phyloP scores from a whole-genome alignment of 2,329 filamentous ascomycete genomes.

The Lecanoromycetidae sp. region DNA sequence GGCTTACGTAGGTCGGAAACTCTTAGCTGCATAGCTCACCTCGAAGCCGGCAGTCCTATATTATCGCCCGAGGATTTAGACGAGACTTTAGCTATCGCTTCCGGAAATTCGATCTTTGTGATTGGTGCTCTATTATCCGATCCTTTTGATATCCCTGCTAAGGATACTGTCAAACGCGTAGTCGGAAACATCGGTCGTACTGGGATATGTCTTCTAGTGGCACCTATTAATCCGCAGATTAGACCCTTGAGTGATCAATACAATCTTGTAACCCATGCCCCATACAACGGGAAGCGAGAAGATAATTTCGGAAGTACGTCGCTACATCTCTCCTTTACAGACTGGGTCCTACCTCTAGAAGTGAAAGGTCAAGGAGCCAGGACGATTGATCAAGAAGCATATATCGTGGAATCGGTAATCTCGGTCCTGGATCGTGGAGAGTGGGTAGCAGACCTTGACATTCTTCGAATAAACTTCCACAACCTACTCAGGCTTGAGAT shows the following conservation, averaged over 20 bases:
- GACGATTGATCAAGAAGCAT: slow-evolving; percentile 11
- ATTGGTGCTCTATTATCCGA: slow-evolving; percentile 19
- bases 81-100: slow-evolving; percentile 21
- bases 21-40: slow-evolving; percentile 5
- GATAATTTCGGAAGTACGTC: slow-evolving; percentile 17
- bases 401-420: slow-evolving; percentile 17
- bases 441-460: slow-evolving; percentile 20
- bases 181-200: slow-evolving; percentile 20
- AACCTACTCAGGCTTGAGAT: not conserved
- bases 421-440: slow-evolving; percentile 19
- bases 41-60: not conserved
- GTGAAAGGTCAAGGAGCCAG: not conserved
- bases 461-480: slow-evolving; percentile 2
- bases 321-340: slow-evolving; percentile 17
- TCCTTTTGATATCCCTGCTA: slow-evolving; percentile 12
- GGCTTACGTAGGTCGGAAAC: not conserved
- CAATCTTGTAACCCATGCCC: slow-evolving; percentile 8
- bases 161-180: slow-evolving; percentile 18
- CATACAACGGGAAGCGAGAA: slow-evolving; percentile 12
- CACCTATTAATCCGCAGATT: slow-evolving; percentile 7
- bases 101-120: slow-evolving; percentile 23
- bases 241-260: slow-evolving; percentile 2
- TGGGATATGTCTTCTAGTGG: slow-evolving; percentile 18
- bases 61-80: slow-evolving; percentile 3
- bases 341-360: slow-evolving; percentile 9